Base-by-base conservation (phyloP, 129 eudicot species). In the Chrysanthemum lavandulifolium region DNA sequence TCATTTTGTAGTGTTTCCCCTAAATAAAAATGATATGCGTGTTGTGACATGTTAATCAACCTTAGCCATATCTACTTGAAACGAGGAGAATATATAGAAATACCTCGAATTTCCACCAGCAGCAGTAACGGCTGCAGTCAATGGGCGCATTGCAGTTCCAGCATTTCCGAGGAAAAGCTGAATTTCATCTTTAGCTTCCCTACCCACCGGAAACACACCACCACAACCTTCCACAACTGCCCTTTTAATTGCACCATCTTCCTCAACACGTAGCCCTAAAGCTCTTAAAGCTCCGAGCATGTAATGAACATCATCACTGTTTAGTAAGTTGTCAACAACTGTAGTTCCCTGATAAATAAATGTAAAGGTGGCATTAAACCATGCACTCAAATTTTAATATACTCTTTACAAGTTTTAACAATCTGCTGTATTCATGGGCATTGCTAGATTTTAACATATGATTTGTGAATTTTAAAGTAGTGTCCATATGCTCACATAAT, bases 121-220 rank as follows among this genome's bases (percentile, higher is more conserved):
- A 63, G 85, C 99, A 21, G 91, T 78, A 72, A 94, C 96, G 12
- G 96, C 97, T 73, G 99, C 99, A 65, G 99, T 94, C 73, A 94
- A 83, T 19, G 99, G 99, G 45, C 96, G 93, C 99, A 94, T 94
- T n/a, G 97, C 97, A 5, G 99, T 90, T 72, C 99, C 99, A 61
- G 97, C 99, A 83, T 94, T 94, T 66, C 97, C 99, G 52, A 94
- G 86, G 84, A 94, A 94, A 66, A 94, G 99, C 67, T 90, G 86
- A 68, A 90, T 82, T 80, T 94, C 97, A 9, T 84, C 93, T 53
- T 67, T 84, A 53, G 88, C 75, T 49, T 84, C 99, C 80, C 80
- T 88, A 73, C 96, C 88, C 18, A 77, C 89, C 33, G 97, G 99
- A 80, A 94, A 94, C 54, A 79, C 68, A 49, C 99, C 99, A 76